Evolutionary conservation across 1,139 yeast species (phyloP), one percentile per base, ranked within the genome.

Genomic region (Suhomyces coccinellae): DNA sequence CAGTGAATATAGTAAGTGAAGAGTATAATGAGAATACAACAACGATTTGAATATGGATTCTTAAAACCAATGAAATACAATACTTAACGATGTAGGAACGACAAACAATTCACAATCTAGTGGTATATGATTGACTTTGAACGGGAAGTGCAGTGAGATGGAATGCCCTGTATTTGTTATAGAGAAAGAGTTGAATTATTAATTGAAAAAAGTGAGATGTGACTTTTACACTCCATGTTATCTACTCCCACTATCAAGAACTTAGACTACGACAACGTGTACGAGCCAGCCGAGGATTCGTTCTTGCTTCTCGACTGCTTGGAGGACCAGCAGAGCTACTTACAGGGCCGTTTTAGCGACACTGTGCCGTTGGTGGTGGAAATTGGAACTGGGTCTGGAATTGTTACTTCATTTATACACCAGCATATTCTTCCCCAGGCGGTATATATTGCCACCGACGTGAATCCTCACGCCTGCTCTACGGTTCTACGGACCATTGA

Each of bases 221-320:
- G 8, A 6, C 26, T 22, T 9, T 6, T 9, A 6, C 6, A 22
- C 9, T 9, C 26, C 28, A 73, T 74, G 79, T 58, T 74, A 28
- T 69, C 75, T 11, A 73, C 79, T 3, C 79, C 79, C 2, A 48
- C 52, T n/a, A 52, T 70, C 22, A 52, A 52, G 13, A 52, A 60
- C 33, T 49, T 72, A 40, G 70, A 69, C 53, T 59, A 62, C 48
- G 73, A 69, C 24, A 62, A 62, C 43, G 96, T 91, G 4, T 93
- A 93, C 61, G 98, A 93, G 58, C 98, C 98, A 0, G 80, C 96
- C 0, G 99, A 93, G 56, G 99, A 93, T 67, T 80, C 95, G 12
- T 93, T 85, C 58, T 75, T 91, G 10, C 69, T 93, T 12, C 67
- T 93, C 33, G 99, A 93, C 62, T 73, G 85, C 15, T 72, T 93